Evolutionary conservation across 2,329 filamentous ascomycete species (phyloP).

Genomic region (Nigrospora sphaerica): DNA sequence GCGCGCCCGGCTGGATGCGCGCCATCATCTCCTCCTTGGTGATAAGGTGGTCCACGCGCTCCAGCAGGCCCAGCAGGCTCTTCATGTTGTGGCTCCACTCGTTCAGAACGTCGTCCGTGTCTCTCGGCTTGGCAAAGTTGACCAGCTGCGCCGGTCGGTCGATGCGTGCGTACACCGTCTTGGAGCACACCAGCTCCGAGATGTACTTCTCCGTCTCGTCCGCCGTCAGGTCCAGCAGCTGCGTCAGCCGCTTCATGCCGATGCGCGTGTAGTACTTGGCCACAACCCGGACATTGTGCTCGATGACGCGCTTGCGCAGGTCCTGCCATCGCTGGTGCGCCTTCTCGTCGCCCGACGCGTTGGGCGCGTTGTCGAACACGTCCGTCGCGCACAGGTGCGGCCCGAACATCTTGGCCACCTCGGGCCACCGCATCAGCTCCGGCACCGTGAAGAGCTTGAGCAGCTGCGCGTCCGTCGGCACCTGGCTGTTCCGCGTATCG

Average conservation of each 20-base stretch:
- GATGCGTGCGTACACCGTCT: conserved; percentile 97
- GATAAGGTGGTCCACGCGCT: conserved; percentile 94
- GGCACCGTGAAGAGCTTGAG: conserved; percentile 92
- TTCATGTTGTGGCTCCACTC: conserved; percentile 99
- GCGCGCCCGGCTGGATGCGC: conserved; percentile 67
- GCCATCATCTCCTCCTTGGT: conserved; percentile 99
- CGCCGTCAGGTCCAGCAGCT: conserved; percentile 84
- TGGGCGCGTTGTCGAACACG: conserved; percentile 67
- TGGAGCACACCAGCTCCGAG: conserved; percentile 90
- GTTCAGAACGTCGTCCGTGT: conserved; percentile 92
- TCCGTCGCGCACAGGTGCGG: conserved; percentile 83
- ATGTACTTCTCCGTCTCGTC: conserved; percentile 99
- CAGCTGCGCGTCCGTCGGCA: conserved; percentile 75
- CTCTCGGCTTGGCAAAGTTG: conserved; percentile 88
- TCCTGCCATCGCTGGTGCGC: conserved; percentile 86
- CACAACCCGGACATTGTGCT: conserved; percentile 96
- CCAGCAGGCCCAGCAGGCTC: conserved; percentile 74
- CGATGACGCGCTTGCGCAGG: conserved; percentile 94
- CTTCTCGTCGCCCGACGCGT: conserved; percentile 67
- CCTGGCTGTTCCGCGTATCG: conserved; percentile 72
- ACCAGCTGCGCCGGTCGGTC: conserved; percentile 88
- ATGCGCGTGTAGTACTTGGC: conserved; percentile 99
- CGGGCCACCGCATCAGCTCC: conserved; percentile 97
- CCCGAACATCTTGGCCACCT: conserved; percentile 82
- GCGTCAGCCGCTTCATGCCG: conserved; percentile 80